These are phyloP conservation scores for Microcyclospora pomicola DNA, from an alignment of 2,329 filamentous ascomycete genomes.

Conservation along the genomic window DNA sequence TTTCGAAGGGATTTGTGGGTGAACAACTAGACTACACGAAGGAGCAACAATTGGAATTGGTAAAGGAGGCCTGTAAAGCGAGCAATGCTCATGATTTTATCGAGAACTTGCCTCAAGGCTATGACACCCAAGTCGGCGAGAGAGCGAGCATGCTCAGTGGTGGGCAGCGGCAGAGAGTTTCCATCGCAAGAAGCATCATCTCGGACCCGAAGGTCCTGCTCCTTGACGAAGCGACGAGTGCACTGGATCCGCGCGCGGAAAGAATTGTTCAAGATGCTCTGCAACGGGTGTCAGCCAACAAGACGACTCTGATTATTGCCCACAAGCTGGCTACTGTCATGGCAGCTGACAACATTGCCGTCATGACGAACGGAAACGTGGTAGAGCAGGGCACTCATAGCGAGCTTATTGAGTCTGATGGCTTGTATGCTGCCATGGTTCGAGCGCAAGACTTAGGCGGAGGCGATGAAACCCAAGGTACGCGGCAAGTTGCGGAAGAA, in stretches of 20 bases:
- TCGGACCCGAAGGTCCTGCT: slow-evolving; percentile 23
- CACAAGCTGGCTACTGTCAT: slow-evolving; percentile 32
- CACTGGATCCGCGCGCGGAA: slow-evolving; percentile 23
- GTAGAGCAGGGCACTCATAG: slow-evolving; percentile 32
- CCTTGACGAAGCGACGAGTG: slow-evolving; percentile 25
- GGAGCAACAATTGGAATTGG: slow-evolving; percentile 19
- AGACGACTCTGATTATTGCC: slow-evolving; percentile 28
- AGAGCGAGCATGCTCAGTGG: slow-evolving; percentile 21
- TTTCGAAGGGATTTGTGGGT: slow-evolving; percentile 22
- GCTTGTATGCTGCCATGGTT: slow-evolving; percentile 31
- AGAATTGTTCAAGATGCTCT: slow-evolving; percentile 22
- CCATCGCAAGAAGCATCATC: slow-evolving; percentile 25
- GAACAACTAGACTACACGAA: slow-evolving; percentile 22
- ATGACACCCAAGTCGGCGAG: slow-evolving; percentile 23
- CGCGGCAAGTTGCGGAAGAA: background rate
- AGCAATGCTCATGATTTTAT: slow-evolving; percentile 26
- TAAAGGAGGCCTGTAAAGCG: slow-evolving; percentile 22
- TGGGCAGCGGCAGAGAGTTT: slow-evolving; percentile 23
- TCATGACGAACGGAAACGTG: slow-evolving; percentile 29
- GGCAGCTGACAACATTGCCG: slow-evolving; percentile 32
- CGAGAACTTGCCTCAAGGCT: slow-evolving; percentile 21
- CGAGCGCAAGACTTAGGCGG: slow-evolving; percentile 33
- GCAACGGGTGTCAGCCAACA: slow-evolving; percentile 17
- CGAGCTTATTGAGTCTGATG: slow-evolving; percentile 25
- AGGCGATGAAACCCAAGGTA: background rate